Evolutionary conservation across 2,329 filamentous ascomycete species (phyloP), one percentile per base, ranked within the genome.

Genomic region (Cytospora paraplurivora): DNA sequence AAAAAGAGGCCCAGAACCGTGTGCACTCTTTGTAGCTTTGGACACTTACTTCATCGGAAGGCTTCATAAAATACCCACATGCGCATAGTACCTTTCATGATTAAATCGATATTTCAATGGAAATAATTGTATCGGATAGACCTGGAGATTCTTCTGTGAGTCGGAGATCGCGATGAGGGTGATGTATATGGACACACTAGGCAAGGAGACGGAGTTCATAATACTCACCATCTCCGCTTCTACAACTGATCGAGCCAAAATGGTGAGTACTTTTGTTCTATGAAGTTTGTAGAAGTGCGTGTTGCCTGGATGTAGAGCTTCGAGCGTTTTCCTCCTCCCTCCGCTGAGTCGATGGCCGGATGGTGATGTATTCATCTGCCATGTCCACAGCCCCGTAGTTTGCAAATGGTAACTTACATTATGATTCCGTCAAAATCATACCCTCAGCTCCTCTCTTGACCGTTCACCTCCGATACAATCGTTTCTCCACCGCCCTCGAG

Each of bases 401-500:
- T 27, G 27, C 27, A 27, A 27, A 27, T 27, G 38, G 15, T 52
- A 32, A 10, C 51, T 35, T 32, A 13, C 21, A 52, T 34, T 13
- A 33, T 55, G 7, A 44, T 7, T 3, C 11, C 38, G 21, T 2
- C 7, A 35, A 3, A 15, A 13, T 17, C 51, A 37, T 3, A 15
- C 35, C 55, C 19, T 47, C 58, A 52, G 37, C 19, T 15, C 41
- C 41, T 19, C 17, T n/a, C 7, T 57, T 59, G 15, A 54, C 62
- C 37, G 44, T 62, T 70, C 73, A 79, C 49, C 77, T 72, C 57
- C 72, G 72, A 62, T 80, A 79, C 35, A 75, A 70, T 49, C 66
- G 72, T 70, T 75, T 77, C 71, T 81, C 79, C 13, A 77, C 49
- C 8, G 76, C 74, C 64, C 86, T 77, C 66, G 88, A 68, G 1